These are phyloP conservation scores for Cladorrhinum sp. DNA, from an alignment of 2,329 filamentous ascomycete species.

Conservation along the genomic window DNA sequence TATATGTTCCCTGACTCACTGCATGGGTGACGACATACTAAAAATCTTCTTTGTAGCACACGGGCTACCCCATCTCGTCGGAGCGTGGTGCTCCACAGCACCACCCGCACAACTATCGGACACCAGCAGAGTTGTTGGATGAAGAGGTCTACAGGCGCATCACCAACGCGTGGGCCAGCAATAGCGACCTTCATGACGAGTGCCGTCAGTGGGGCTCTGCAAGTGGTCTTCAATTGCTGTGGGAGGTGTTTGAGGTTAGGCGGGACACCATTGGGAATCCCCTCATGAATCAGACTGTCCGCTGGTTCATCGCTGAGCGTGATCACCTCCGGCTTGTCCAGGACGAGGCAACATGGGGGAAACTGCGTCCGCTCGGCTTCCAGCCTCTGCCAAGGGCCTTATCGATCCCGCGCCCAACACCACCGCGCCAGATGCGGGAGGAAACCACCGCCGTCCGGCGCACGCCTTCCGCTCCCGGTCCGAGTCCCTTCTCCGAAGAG, in stretches of 20 bases:
- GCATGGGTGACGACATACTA: neutral
- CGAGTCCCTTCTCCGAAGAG: neutral
- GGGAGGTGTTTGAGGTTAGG: constrained; percentile 21
- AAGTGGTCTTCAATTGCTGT: constrained; percentile 17
- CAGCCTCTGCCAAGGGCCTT: too few relatives aligned
- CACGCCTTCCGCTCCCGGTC: neutral
- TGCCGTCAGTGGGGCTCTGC: neutral
- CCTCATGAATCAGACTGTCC: constrained; percentile 7
- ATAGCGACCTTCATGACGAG: neutral
- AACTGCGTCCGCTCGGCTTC: neutral
- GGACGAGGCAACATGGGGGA: neutral
- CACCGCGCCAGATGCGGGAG: neutral
- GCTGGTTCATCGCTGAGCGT: constrained; percentile 16
- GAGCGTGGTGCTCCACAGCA: neutral
- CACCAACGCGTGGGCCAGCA: neutral
- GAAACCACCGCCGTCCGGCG: neutral
- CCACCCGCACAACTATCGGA: neutral
- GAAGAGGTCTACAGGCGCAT: neutral
- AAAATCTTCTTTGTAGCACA: neutral
- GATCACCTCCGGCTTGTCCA: neutral
- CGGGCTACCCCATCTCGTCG: neutral
- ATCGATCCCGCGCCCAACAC: neutral
- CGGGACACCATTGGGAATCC: neutral
- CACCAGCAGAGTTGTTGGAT: neutral
- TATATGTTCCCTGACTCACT: too few relatives aligned